These are phyloP conservation scores for Podaxis sp. DNA, from an alignment of 768 basidiomycete genomes.

Conservation along the genomic window DNA sequence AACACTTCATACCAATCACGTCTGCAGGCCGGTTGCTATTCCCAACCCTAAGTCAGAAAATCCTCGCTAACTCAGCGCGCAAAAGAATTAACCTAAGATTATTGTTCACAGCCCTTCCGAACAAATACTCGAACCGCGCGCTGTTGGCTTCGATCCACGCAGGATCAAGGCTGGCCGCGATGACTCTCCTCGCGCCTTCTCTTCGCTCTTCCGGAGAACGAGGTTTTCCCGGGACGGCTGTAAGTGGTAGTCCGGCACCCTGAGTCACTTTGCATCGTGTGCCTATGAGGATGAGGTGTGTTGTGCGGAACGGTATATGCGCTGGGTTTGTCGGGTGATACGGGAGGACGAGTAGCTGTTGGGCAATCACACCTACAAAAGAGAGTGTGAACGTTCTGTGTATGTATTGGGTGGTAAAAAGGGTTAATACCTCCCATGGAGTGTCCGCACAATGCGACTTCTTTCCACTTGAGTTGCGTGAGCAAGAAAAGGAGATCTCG, in stretches of 20 bases:
- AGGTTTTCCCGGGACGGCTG: slow-evolving; percentile 18
- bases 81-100: slow-evolving; percentile 1
- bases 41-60: not conserved
- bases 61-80: not conserved
- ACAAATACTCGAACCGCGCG: slow-evolving; percentile 19
- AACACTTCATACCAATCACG: slow-evolving; percentile 20
- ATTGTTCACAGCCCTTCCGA: slow-evolving; percentile 17
- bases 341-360: slow-evolving; percentile 41
- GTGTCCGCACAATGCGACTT: slow-evolving; percentile 41
- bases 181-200: slow-evolving; percentile 19
- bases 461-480: slow-evolving; percentile 32
- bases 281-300: slow-evolving; percentile 35
- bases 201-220: slow-evolving; percentile 23
- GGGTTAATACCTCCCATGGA: slow-evolving; percentile 44
- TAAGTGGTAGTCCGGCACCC: slow-evolving; percentile 19
- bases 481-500: slow-evolving; percentile 40
- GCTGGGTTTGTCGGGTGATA: slow-evolving; percentile 29
- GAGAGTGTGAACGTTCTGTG: not conserved
- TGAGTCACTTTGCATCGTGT: slow-evolving; percentile 27
- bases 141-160: slow-evolving; percentile 22
- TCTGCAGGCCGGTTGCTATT: slow-evolving; percentile 22
- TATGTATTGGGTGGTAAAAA: not conserved
- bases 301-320: slow-evolving; percentile 32
- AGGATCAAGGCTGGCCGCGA: slow-evolving; percentile 23
- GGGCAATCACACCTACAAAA: slow-evolving; percentile 34